Evolutionary conservation across 1,284 basidiomycete genomes (phyloP), one percentile per base, ranked within the genome.

Genomic region (Mycena sp.): DNA sequence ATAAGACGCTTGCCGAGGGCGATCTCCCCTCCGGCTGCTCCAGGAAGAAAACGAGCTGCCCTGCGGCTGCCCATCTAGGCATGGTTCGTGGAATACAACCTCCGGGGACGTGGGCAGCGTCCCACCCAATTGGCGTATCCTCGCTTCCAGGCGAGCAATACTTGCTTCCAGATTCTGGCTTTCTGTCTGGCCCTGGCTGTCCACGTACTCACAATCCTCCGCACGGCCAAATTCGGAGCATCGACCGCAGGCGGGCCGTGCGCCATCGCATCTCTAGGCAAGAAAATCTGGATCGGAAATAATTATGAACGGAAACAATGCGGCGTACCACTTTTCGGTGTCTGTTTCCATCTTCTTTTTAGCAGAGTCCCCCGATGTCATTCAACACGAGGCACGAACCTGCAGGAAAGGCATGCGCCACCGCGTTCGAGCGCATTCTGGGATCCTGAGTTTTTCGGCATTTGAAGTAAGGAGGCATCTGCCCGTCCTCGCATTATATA

Each of bases 131-230:
- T 80, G 75, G 2, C 73, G 69, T 5, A 82, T 68, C 35, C 78
- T 73, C n/a, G 72, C 69, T 61, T 73, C 73, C 28, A 83, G 66
- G 16, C 72, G 73, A 0, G 71, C 68, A 19, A 83, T 70, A 11
- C 78, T 76, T 3, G 80, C 78, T 67, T 81, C 78, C 26, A 82
- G 59, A 6, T 71, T 71, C 59, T 81, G 63, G 0, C 74, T 79
- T 14, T 78, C 73, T 0, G 79, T 69, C n/a, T 72, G 73, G 12
- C 70, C 71, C 32, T 70, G 71, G 14, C 72, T 73, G 45, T 81
- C 78, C 0, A 74, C 72, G 59, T 82, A 83, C 70, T 83, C 78
- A 65, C 80, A 82, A 41, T 81, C 81, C 1, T 76, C 75, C n/a
- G 65, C 64, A 11, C 78, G 71, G 26, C 77, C 75, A 2, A 74